Evolutionary conservation across 768 basidiomycete genomes (phyloP).

Genomic region (Dioszegia hungarica): DNA sequence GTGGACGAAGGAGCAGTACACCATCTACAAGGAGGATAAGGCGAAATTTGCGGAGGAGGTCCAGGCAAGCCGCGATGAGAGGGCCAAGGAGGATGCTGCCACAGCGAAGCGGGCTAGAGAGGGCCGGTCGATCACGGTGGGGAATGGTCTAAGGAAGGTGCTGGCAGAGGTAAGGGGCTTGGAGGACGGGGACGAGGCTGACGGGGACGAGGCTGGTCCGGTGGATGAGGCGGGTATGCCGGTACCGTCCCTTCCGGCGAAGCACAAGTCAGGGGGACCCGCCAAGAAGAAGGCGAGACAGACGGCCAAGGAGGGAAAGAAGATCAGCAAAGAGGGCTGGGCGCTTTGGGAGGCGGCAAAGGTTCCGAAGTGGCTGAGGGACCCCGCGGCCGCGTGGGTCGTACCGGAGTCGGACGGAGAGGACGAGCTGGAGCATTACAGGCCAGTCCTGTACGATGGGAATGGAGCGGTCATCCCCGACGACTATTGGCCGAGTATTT

Average conservation of each 20-base stretch:
- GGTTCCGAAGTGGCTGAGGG: neutral
- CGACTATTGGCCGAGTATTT: conserved; percentile 13
- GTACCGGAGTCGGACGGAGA: conserved; percentile 9
- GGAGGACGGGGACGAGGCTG: too few species aligned
- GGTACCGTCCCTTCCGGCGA: too few species aligned
- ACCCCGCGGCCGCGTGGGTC: neutral
- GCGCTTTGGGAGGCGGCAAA: neutral
- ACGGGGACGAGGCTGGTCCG: neutral
- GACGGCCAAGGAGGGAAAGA: too few species aligned
- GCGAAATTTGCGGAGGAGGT: too few species aligned
- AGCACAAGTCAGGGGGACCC: neutral
- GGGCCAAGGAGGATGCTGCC: too few species aligned
- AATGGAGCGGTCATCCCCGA: neutral
- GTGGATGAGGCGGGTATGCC: neutral
- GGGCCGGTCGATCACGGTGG: too few species aligned
- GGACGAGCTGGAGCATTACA: neutral
- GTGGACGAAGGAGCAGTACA: conserved; percentile 22
- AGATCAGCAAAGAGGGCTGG: neutral
- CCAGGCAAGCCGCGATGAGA: too few species aligned
- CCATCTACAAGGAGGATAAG: conserved; percentile 25
- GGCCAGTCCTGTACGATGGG: neutral
- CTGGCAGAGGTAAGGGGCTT: too few species aligned
- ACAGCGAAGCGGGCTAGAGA: too few species aligned
- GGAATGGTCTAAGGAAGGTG: too few species aligned
- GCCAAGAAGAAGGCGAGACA: neutral